These are phyloP conservation scores for Thelonectria discophora DNA, from an alignment of 2,329 filamentous ascomycete genomes.

Conservation along the genomic window DNA sequence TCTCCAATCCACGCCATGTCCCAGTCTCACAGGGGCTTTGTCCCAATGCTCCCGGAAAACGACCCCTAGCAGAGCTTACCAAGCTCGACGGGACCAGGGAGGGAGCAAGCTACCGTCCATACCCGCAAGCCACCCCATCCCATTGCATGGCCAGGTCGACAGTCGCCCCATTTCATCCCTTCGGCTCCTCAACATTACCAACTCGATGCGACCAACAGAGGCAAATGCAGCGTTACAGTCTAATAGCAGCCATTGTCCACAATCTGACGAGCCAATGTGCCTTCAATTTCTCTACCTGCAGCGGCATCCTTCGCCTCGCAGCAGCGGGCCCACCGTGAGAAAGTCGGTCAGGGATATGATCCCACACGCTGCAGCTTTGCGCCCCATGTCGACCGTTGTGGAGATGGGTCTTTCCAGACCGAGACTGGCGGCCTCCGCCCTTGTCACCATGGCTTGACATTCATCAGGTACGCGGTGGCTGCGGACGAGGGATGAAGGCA, in stretches of 20 bases:
- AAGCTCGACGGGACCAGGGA: constrained; percentile 14
- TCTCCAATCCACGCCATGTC: constrained; percentile 21
- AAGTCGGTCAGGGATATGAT: constrained; percentile 46
- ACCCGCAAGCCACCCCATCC: constrained; percentile 13
- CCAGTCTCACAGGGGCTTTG: constrained; percentile 18
- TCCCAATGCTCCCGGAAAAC: constrained; percentile 26
- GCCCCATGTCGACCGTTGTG: constrained; percentile 32
- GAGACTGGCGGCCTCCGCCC: constrained; percentile 31
- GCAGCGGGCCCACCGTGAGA: constrained; percentile 37
- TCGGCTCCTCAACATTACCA: constrained; percentile 17
- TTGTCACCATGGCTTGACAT: constrained; percentile 34
- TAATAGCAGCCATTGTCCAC: constrained; percentile 27
- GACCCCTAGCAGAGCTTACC: constrained; percentile 25
- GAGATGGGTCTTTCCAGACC: constrained; percentile 32
- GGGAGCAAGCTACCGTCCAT: constrained; percentile 9
- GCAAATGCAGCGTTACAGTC: constrained; percentile 37
- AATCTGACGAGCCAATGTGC: constrained; percentile 43
- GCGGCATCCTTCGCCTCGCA: constrained; percentile 44
- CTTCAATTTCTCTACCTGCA: constrained; percentile 45
- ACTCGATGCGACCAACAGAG: constrained; percentile 36
- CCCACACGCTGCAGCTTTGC: constrained; percentile 30
- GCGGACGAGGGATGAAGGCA: constrained; percentile 31
- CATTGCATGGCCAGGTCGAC: constrained; percentile 2
- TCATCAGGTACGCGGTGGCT: constrained; percentile 37
- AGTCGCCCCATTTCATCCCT: constrained; percentile 30